A percentile compares a stretch with the other conserved stretches of the same genome.
These are phyloP conservation scores for Rhynchospora tenuis DNA, from an alignment of 176 grass and related monocot species.

Conservation along the genomic window DNA sequence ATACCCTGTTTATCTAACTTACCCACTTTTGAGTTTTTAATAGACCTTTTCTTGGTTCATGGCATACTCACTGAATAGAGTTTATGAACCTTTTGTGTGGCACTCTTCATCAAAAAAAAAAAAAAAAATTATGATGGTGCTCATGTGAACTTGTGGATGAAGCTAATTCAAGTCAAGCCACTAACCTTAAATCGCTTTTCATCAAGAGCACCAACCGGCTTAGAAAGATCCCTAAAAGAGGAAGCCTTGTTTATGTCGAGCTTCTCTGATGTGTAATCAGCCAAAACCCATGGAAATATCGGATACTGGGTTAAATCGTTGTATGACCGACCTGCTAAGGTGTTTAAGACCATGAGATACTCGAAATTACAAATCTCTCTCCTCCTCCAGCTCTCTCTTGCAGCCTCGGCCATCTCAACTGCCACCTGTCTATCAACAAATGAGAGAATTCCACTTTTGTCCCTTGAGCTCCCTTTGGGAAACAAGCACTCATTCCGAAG, in stretches of 20 bases:
- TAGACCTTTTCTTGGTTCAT: not conserved
- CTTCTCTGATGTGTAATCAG: slow-evolving; percentile 91
- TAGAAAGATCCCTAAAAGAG: slow-evolving; percentile 91
- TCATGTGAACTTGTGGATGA: not conserved
- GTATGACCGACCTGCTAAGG: slow-evolving; percentile 88
- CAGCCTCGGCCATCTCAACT: slow-evolving; percentile 86
- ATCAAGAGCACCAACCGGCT: slow-evolving; percentile 90
- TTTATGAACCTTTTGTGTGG: not conserved
- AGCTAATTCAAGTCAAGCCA: not conserved
- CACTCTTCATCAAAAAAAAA: not conserved
- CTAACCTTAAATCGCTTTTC: slow-evolving; percentile 84
- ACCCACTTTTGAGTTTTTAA: not conserved
- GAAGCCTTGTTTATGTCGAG: slow-evolving; percentile 95
- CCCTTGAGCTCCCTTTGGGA: slow-evolving; percentile 74
- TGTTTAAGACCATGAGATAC: slow-evolving; percentile 95
- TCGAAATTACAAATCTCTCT: slow-evolving; percentile 97
- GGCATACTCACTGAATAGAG: not conserved
- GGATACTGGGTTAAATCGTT: slow-evolving; percentile 98
- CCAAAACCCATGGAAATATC: slow-evolving; percentile 90
- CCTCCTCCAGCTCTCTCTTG: slow-evolving; percentile 90
- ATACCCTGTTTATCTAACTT: not conserved
- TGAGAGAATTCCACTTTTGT: slow-evolving; percentile 74
- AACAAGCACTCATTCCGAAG: slow-evolving; percentile 89
- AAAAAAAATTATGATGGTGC: not conserved
- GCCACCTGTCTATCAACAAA: slow-evolving; percentile 84